Conservation (phyloP, 1,139 yeast species). For the Wickerhamomyces sp. region DNA sequence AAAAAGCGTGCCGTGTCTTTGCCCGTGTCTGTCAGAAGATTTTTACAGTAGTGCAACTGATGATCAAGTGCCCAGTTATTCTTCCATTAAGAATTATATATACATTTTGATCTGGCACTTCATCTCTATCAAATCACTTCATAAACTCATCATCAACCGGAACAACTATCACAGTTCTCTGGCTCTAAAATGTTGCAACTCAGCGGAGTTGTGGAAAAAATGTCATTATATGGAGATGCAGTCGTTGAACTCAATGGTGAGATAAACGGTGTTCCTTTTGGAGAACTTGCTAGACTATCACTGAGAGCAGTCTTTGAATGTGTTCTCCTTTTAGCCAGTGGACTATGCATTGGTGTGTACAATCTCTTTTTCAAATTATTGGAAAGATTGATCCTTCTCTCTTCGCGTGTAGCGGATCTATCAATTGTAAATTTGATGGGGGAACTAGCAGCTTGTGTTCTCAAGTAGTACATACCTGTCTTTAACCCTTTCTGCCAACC, state of each 20-base stretch:
- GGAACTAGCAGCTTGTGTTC: constrained; percentile 95
- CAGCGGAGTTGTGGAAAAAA: constrained; percentile 12
- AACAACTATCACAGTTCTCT: constrained; percentile 18
- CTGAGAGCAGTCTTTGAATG: background rate
- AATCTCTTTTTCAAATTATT: constrained; percentile 1
- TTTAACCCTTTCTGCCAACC: constrained; percentile 97
- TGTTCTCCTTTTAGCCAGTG: background rate
- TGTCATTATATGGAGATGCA: constrained; percentile 3
- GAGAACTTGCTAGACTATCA: too few species aligned
- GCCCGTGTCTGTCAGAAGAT: too few species aligned
- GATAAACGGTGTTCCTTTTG: background rate
- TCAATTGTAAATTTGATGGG: constrained; percentile 67
- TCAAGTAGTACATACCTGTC: constrained; percentile 95
- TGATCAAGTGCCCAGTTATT: too few species aligned
- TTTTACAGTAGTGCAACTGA: too few species aligned
- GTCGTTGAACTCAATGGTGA: background rate
- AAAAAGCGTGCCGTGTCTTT: too few species aligned
- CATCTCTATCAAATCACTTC: too few species aligned
- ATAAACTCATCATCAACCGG: constrained; percentile 10
- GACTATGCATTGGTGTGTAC: constrained; percentile 4
- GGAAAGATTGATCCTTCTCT: background rate
- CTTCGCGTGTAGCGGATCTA: constrained; percentile 22
- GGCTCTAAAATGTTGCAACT: constrained; percentile 14
- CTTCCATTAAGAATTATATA: too few species aligned
- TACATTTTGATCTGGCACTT: too few species aligned